A percentile compares a stretch with the other conserved stretches of the same genome.
Conservation (phyloP, 352 stramenopile genomes). For the Elongisporangium prolatum region DNA sequence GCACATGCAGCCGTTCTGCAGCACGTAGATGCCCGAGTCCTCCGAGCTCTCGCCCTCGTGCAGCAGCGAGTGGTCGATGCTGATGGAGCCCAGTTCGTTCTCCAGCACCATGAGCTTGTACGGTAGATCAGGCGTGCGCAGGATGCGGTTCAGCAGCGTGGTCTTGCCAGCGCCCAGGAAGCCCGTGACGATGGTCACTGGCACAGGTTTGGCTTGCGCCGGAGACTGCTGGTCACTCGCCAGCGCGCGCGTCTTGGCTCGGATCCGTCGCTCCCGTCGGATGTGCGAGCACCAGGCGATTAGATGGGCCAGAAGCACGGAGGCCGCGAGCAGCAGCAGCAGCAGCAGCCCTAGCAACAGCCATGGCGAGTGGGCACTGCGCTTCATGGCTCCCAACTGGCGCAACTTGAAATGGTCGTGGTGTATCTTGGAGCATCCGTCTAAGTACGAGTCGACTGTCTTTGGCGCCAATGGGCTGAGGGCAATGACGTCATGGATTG, state of each 20-base stretch:
- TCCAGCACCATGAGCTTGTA: slow-evolving; percentile 97
- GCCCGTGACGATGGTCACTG: slow-evolving; percentile 94
- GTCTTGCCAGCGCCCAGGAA: slow-evolving; percentile 96
- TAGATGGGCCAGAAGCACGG: slow-evolving; percentile 50
- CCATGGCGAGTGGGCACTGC: slow-evolving; percentile 9
- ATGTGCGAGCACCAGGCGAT: slow-evolving; percentile 66
- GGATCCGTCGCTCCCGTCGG: slow-evolving; percentile 53
- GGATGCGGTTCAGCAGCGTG: slow-evolving; percentile 94
- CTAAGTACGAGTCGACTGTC: neutral
- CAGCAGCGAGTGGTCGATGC: slow-evolving; percentile 63
- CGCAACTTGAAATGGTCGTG: neutral
- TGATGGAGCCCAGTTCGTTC: slow-evolving; percentile 66
- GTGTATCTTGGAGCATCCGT: neutral
- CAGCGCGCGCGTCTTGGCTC: slow-evolving; percentile 46
- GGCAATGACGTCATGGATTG: neutral
- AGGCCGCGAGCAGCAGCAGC: slow-evolving; percentile 33
- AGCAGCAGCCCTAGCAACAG: slow-evolving; percentile 25
- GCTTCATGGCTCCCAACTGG: neutral
- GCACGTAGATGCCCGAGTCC: slow-evolving; percentile 90
- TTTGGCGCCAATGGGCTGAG: neutral
- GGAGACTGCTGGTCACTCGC: slow-evolving; percentile 6
- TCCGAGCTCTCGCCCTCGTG: slow-evolving; percentile 18
- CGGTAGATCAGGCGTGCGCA: slow-evolving; percentile 78
- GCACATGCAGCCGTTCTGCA: slow-evolving; percentile 98
- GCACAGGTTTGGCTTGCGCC: slow-evolving; percentile 23